Conservation (phyloP, 192 early-diverging fungal species). For the Coemansia sp. region DNA sequence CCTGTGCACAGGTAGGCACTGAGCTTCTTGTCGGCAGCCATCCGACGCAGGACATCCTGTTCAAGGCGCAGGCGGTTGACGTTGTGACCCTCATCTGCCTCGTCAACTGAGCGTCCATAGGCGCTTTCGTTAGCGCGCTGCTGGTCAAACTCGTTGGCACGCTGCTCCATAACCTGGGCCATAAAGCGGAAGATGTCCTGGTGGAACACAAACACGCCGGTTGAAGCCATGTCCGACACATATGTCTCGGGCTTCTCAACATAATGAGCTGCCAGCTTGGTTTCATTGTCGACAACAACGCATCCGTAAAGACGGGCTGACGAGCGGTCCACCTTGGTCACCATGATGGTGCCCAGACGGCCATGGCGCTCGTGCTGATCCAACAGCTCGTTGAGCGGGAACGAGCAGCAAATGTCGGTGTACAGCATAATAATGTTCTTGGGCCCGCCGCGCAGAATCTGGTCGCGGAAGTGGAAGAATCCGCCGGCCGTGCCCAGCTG, state of each 20-base stretch:
- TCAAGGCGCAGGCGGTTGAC: conserved; percentile 79
- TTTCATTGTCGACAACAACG: conserved; percentile 86
- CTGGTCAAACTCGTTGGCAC: conserved; percentile 47
- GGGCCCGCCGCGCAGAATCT: conserved; percentile 87
- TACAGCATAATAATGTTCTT: conserved; percentile 95
- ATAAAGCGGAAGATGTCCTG: conserved; percentile 84
- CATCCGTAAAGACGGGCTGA: conserved; percentile 88
- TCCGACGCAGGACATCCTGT: conserved; percentile 84
- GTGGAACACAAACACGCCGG: conserved; percentile 94
- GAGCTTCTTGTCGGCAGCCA: conserved; percentile 81
- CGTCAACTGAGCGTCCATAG: conserved; percentile 41
- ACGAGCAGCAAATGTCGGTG: conserved; percentile 93
- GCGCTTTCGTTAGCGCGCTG: conserved; percentile 57
- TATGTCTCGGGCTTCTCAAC: conserved; percentile 98
- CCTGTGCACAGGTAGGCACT: conserved; percentile 82
- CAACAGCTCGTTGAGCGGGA: conserved; percentile 87
- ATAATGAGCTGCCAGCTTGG: conserved; percentile 91
- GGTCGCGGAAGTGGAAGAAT: conserved; percentile 98
- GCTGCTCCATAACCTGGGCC: conserved; percentile 70
- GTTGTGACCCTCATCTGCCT: conserved; percentile 47
- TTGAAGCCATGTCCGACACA: conserved; percentile 91
- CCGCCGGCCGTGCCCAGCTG: conserved; percentile 96
- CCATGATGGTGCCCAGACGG: conserved; percentile 85
- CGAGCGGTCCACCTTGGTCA: conserved; percentile 80
- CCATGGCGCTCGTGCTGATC: conserved; percentile 78